A percentile compares a stretch with the other conserved stretches of the same genome.
These are phyloP conservation scores for Exobasidium cylindrosporum DNA, from an alignment of 1,284 basidiomycete species.

Conservation along the genomic window DNA sequence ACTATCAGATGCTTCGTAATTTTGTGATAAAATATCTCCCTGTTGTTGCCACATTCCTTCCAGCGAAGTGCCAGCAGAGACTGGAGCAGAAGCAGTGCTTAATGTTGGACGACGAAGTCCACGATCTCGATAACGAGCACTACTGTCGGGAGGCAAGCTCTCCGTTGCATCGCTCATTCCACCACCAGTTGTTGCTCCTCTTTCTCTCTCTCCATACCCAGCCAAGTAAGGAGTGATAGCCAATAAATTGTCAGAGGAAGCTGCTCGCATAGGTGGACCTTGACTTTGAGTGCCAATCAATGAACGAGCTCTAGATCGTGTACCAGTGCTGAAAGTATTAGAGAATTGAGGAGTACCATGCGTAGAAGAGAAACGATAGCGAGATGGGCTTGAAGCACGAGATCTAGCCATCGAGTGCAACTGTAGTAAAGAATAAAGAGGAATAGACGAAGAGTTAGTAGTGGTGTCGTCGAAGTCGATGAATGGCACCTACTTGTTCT, in stretches of 20 bases:
- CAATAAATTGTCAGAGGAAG: slow-evolving; percentile 38
- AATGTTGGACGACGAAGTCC: slow-evolving; percentile 3
- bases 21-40: not conserved
- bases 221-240: slow-evolving; percentile 11
- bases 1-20: not conserved
- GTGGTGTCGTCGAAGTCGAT: not conserved
- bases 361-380: slow-evolving; percentile 28
- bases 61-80: not conserved
- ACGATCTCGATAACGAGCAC: slow-evolving; percentile 33
- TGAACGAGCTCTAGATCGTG: slow-evolving; percentile 39
- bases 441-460: not conserved
- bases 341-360: slow-evolving; percentile 1
- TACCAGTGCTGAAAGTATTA: slow-evolving; percentile 23
- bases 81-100: slow-evolving; percentile 36
- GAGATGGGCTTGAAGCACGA: slow-evolving; percentile 37
- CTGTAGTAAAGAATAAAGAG: slow-evolving; percentile 18
- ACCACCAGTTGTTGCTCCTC: slow-evolving; percentile 7
- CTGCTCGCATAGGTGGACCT: slow-evolving; percentile 22
- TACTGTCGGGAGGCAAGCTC: slow-evolving; percentile 36
- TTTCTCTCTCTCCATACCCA: slow-evolving; percentile 8
- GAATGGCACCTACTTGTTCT: not conserved
- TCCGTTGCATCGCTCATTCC: no score
- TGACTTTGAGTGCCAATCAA: slow-evolving; percentile 26
- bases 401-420: slow-evolving; percentile 43
- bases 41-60: not conserved